These are phyloP conservation scores for Solanum arcanum DNA, from an alignment of 257 asterid species.

Conservation along the genomic window DNA sequence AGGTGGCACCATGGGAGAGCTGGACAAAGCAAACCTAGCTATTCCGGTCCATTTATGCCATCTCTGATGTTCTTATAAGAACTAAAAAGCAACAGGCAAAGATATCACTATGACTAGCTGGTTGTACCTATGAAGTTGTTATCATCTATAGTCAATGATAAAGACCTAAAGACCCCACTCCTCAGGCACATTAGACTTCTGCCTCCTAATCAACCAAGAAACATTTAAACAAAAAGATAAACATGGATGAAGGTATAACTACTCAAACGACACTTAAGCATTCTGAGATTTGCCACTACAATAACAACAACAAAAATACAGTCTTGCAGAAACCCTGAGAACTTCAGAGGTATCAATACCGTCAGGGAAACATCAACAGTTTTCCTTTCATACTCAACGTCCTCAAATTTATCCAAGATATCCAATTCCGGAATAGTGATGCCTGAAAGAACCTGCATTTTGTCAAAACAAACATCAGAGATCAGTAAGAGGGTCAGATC, in stretches of 20 bases:
- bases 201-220: neutral
- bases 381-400: slow-evolving; percentile 65
- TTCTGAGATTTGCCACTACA: neutral
- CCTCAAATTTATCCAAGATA: slow-evolving; percentile 76
- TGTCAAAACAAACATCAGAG: neutral
- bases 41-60: neutral
- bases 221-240: neutral
- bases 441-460: slow-evolving; percentile 53
- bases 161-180: neutral
- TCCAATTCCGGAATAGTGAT: slow-evolving; percentile 61
- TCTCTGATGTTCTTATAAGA: neutral
- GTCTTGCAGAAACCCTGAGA: too few relatives aligned
- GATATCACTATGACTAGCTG: neutral
- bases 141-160: neutral
- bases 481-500: neutral
- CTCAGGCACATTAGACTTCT: neutral
- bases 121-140: neutral
- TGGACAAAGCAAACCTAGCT: neutral
- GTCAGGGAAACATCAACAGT: slow-evolving; percentile 37
- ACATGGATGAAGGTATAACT: neutral
- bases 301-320: neutral
- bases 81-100: neutral
- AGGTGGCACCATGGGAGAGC: neutral
- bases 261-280: neutral
- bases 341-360: slow-evolving; percentile 17